Conservation (phyloP, 2,329 filamentous ascomycete genomes). For the Trichoderma sp. region DNA sequence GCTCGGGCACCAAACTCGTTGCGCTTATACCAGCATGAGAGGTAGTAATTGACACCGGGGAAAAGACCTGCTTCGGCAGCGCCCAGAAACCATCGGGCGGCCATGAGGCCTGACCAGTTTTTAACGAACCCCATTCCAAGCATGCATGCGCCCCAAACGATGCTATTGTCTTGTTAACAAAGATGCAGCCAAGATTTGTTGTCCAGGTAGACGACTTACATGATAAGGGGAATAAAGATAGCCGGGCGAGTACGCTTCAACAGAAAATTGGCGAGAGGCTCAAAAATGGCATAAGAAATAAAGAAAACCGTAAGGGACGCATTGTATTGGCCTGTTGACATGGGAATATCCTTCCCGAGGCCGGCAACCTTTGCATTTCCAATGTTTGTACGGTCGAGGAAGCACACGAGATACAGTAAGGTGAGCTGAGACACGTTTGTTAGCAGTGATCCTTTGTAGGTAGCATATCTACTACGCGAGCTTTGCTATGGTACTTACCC, state of each 20-base stretch:
- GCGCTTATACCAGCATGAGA: conserved; percentile 83
- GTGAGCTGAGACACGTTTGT: conserved; percentile 53
- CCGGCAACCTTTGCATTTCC: conserved; percentile 68
- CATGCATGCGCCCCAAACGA: conserved; percentile 71
- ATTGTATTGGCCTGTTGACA: conserved; percentile 70
- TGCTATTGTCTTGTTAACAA: conserved; percentile 45
- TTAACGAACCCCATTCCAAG: conserved; percentile 68
- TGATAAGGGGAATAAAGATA: conserved; percentile 80
- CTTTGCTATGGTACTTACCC: conserved; percentile 43
- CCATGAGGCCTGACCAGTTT: conserved; percentile 67
- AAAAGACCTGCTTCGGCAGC: conserved; percentile 76
- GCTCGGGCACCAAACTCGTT: conserved; percentile 79
- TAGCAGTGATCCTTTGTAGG: neutral
- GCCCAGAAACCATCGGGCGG: conserved; percentile 72
- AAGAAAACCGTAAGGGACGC: conserved; percentile 81
- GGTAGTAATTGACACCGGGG: conserved; percentile 77
- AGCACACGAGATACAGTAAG: conserved; percentile 73
- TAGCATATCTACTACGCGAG: neutral
- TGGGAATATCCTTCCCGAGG: conserved; percentile 54
- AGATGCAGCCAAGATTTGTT: neutral
- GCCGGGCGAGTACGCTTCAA: conserved; percentile 77
- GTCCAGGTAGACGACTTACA: conserved; percentile 52
- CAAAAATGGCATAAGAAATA: conserved; percentile 79
- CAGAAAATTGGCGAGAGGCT: conserved; percentile 77
- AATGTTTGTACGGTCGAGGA: conserved; percentile 78